Evolutionary conservation across 345 rosid genomes (phyloP).

Genomic region (Ceriops zippeliana): DNA sequence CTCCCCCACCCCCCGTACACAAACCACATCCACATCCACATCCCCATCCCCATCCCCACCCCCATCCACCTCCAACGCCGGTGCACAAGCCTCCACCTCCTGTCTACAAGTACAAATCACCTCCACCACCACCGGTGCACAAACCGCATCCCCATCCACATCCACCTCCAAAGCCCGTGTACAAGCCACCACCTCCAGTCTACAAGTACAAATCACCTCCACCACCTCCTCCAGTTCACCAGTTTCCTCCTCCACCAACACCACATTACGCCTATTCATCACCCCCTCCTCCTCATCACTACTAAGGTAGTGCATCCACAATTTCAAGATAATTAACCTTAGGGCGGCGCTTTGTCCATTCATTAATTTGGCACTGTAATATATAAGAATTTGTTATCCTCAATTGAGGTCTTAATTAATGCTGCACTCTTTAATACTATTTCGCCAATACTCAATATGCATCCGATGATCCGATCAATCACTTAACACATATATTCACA

Average conservation of each 20-base stretch:
- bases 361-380: background rate
- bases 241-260: constrained; percentile 25
- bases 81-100: too few species aligned
- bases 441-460: too few species aligned
- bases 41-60: too few species aligned
- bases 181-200: constrained; percentile 10
- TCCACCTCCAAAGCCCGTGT: background rate
- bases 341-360: background rate
- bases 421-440: too few species aligned
- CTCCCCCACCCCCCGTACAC: constrained; percentile 30
- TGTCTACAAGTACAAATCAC: background rate
- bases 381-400: too few species aligned
- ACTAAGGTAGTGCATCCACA: background rate
- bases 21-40: background rate
- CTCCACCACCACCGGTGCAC: constrained; percentile 28
- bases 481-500: too few species aligned
- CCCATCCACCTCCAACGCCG: too few species aligned
- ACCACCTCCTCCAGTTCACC: constrained; percentile 9
- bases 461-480: too few species aligned
- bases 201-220: constrained; percentile 29
- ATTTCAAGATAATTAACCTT: too few species aligned
- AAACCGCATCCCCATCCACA: background rate
- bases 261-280: constrained; percentile 27
- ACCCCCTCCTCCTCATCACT: constrained; percentile 65
- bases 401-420: too few species aligned